A percentile compares a stretch with the other conserved stretches of the same genome.
These are phyloP conservation scores for Phanerodontia chrysosporium DNA, from an alignment of 768 basidiomycete genomes.

Conservation along the genomic window DNA sequence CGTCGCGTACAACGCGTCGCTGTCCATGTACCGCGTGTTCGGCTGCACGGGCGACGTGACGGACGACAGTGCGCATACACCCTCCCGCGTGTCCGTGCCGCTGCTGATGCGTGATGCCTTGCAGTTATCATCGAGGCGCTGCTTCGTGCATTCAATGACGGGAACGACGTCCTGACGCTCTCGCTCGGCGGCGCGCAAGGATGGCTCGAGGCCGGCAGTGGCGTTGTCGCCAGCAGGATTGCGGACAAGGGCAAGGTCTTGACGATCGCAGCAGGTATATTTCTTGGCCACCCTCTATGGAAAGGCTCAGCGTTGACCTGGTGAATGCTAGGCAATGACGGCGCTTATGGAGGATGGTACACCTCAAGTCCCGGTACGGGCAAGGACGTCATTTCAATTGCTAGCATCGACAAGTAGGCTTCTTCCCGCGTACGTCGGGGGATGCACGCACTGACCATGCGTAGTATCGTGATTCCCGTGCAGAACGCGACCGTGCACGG, in stretches of 20 bases:
- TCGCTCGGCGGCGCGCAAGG: slow-evolving; percentile 57
- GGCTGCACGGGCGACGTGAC: slow-evolving; percentile 49
- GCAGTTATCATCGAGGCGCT: slow-evolving; percentile 44
- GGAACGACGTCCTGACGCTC: slow-evolving; percentile 57
- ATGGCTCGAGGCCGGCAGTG: slow-evolving; percentile 51
- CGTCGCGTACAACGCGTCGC: slow-evolving; percentile 55
- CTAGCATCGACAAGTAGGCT: slow-evolving; percentile 44
- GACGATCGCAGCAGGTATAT: slow-evolving; percentile 53
- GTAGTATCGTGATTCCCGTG: slow-evolving; percentile 43
- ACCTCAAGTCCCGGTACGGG: slow-evolving; percentile 48
- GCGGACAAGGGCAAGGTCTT: slow-evolving; percentile 53
- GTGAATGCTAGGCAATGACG: slow-evolving; percentile 27
- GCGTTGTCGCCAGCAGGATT: slow-evolving; percentile 56
- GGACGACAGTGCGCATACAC: slow-evolving; percentile 47
- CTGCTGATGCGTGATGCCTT: no score
- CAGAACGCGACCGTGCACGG: slow-evolving; percentile 53
- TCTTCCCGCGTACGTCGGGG: background rate
- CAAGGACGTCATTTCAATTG: slow-evolving; percentile 49
- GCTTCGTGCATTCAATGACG: slow-evolving; percentile 44
- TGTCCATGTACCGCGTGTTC: slow-evolving; percentile 54
- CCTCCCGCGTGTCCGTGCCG: no score
- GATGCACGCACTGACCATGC: background rate
- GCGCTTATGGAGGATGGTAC: slow-evolving; percentile 57
- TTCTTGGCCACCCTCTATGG: background rate
- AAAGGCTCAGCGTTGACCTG: slow-evolving; percentile 21